phyloP scores from a whole-genome alignment of 768 basidiomycete species.

The Strobilomyces confusus region DNA sequence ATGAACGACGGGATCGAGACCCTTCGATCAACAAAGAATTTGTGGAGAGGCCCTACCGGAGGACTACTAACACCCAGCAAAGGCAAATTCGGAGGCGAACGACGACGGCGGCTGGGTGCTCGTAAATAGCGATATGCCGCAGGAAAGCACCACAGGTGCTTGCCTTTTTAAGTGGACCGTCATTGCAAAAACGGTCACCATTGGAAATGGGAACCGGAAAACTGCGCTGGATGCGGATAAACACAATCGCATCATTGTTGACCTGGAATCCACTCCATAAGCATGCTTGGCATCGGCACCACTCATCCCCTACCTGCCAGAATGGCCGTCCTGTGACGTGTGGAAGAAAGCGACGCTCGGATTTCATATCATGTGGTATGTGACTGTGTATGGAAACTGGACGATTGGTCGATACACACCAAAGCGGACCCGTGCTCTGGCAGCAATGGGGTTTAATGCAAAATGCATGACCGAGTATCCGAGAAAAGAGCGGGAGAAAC shows the following conservation, averaged over 20 bases:
- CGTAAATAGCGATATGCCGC: conserved; percentile 1
- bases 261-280: conserved; percentile 1
- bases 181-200: conserved; percentile 1
- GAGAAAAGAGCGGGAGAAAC: background rate
- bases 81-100: background rate
- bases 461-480: background rate
- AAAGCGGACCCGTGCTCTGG: background rate
- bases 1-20: background rate
- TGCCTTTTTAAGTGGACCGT: conserved; percentile 14
- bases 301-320: background rate
- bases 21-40: background rate
- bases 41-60: background rate
- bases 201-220: conserved; percentile 10
- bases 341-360: conserved; percentile 8
- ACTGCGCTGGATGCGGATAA: conserved; percentile 9
- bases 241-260: conserved; percentile 15
- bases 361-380: conserved; percentile 15
- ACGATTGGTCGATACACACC: background rate
- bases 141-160: background rate
- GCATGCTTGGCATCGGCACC: background rate
- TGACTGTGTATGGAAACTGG: conserved; percentile 1
- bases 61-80: background rate
- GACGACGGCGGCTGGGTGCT: background rate
- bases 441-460: background rate
- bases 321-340: conserved; percentile 5